phyloP scores from a whole-genome alignment of 1,139 yeast species.

The Blastobotrys elegans region DNA sequence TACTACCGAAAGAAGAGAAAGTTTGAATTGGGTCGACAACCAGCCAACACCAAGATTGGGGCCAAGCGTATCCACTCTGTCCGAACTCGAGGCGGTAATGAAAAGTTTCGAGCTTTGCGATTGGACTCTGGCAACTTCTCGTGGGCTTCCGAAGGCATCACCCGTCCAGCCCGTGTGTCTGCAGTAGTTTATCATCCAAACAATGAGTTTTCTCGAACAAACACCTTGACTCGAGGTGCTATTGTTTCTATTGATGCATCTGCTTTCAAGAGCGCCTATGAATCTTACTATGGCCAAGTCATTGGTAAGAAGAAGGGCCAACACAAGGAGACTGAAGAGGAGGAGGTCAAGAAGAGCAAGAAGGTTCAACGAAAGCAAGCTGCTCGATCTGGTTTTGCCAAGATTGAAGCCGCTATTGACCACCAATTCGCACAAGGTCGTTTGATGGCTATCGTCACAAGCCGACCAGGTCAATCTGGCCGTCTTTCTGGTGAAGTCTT shows the following conservation, averaged over 20 bases:
- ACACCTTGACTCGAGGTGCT: slow-evolving; percentile 98
- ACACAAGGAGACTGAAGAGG: slow-evolving; percentile 35
- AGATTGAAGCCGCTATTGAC: slow-evolving; percentile 87
- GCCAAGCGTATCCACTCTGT: slow-evolving; percentile 98
- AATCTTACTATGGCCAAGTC: slow-evolving; percentile 93
- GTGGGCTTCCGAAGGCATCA: slow-evolving; percentile 98
- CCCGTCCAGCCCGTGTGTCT: slow-evolving; percentile 98
- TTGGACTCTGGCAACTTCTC: slow-evolving; percentile 99
- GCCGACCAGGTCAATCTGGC: slow-evolving; percentile 99
- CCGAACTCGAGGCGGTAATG: slow-evolving; percentile 99
- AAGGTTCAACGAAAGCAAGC: slow-evolving; percentile 89
- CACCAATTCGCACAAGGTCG: slow-evolving; percentile 98
- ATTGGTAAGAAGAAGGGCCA: slow-evolving; percentile 74
- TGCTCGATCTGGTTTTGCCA: slow-evolving; percentile 78
- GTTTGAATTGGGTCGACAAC: slow-evolving; percentile 99
- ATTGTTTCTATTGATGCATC: slow-evolving; percentile 99
- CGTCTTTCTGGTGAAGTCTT: slow-evolving; percentile 99
- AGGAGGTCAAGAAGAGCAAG: slow-evolving; percentile 55
- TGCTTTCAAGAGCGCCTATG: slow-evolving; percentile 99
- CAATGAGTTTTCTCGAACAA: slow-evolving; percentile 99
- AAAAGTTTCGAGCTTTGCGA: slow-evolving; percentile 99
- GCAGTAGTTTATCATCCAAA: slow-evolving; percentile 99
- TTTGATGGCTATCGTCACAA: slow-evolving; percentile 96
- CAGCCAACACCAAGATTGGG: slow-evolving; percentile 99
- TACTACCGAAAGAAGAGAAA: slow-evolving; percentile 99